phyloP scores from a whole-genome alignment of 495 filamentous ascomycete species.

The Neurospora sp. region DNA sequence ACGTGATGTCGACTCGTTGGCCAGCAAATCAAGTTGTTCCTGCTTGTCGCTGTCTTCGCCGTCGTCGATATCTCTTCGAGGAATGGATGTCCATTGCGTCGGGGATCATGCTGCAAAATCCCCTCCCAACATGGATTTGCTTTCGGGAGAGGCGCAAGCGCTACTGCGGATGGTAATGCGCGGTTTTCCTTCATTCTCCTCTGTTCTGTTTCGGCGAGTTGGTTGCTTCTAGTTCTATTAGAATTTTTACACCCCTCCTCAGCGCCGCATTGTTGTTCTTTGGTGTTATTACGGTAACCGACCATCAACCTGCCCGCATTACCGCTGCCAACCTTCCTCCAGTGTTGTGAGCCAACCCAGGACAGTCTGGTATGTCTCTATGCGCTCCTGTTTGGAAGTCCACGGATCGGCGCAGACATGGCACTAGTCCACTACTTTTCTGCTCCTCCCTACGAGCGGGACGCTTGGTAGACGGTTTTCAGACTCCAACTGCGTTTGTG shows the following conservation, averaged over 20 bases:
- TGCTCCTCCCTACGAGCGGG: neutral
- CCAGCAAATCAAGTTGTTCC: neutral
- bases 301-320: neutral
- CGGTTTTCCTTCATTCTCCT: neutral
- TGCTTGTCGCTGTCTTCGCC: neutral
- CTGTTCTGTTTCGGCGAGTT: neutral
- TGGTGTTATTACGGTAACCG: neutral
- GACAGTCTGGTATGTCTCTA: neutral
- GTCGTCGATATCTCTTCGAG: neutral
- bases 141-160: conserved; percentile 1
- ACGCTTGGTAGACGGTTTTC: neutral
- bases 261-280: neutral
- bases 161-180: neutral
- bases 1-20: neutral
- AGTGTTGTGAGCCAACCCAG: neutral
- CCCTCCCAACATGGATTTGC: neutral
- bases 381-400: neutral
- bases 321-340: neutral
- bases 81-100: neutral
- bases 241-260: neutral
- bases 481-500: neutral
- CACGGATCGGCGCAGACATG: neutral
- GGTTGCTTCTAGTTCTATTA: neutral
- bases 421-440: neutral
- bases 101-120: neutral